A percentile compares a stretch with the other conserved stretches of the same genome.
Evolutionary conservation across 768 basidiomycete genomes (phyloP).

Genomic region (Vararia minispora): DNA sequence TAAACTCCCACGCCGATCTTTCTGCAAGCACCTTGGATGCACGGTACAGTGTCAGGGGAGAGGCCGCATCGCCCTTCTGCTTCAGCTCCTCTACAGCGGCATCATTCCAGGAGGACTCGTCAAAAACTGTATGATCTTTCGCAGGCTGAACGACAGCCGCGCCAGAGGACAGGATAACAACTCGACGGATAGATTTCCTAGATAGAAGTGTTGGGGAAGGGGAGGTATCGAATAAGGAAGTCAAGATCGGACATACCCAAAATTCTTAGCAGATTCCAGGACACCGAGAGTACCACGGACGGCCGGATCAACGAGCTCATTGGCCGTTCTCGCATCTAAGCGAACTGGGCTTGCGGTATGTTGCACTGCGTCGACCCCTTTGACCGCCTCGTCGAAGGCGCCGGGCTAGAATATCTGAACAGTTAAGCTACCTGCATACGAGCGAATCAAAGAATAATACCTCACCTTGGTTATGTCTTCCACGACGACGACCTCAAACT

Average conservation of each 20-base stretch:
- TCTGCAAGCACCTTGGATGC: conserved; percentile 53
- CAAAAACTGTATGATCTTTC: conserved; percentile 15
- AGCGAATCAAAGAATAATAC: neutral
- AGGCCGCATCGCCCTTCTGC: conserved; percentile 36
- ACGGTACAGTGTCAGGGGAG: conserved; percentile 33
- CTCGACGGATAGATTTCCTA: conserved; percentile 34
- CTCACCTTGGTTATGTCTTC: conserved; percentile 49
- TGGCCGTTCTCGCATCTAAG: conserved; percentile 30
- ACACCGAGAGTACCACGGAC: conserved; percentile 59
- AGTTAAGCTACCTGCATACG: neutral
- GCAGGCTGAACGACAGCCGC: conserved; percentile 30
- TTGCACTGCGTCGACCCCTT: conserved; percentile 60
- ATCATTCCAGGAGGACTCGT: conserved; percentile 39
- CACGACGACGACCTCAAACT: conserved; percentile 58
- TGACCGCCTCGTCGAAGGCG: conserved; percentile 72
- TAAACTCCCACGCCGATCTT: conserved; percentile 41
- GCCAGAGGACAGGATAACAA: conserved; percentile 51
- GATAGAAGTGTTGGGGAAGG: conserved; percentile 2
- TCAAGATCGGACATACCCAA: conserved; percentile 26
- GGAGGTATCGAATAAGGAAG: neutral
- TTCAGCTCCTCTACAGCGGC: conserved; percentile 31
- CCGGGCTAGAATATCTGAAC: conserved; percentile 35
- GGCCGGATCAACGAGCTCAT: conserved; percentile 54
- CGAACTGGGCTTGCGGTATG: conserved; percentile 62
- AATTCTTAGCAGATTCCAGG: conserved; percentile 44